Percentiles rank a stretch among this genome's conserved stretches.
phyloP scores from a whole-genome alignment of 2,329 filamentous ascomycete genomes.

The Aspergillus intermedius region DNA sequence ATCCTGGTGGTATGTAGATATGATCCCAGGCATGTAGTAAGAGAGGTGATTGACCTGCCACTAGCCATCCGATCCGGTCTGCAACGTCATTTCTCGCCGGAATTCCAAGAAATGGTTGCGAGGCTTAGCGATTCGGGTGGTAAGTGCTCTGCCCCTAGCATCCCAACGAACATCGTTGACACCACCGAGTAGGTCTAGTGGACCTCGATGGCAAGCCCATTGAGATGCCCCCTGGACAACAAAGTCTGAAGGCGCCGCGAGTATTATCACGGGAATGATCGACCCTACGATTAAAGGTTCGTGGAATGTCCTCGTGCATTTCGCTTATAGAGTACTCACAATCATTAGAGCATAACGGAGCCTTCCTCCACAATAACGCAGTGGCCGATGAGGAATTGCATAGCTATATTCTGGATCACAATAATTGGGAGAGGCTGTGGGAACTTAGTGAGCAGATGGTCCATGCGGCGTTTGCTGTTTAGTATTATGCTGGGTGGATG shows the following conservation, averaged over 20 bases:
- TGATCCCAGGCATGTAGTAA: neutral
- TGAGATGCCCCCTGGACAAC: constrained; percentile 4
- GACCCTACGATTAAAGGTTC: neutral
- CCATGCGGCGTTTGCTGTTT: neutral
- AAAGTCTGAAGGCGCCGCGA: neutral
- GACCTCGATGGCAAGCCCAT: neutral
- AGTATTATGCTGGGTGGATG: neutral
- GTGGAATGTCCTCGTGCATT: too few relatives aligned
- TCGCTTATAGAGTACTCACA: too few relatives aligned
- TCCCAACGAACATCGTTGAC: neutral
- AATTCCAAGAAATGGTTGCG: neutral
- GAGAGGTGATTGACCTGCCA: neutral
- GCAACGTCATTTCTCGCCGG: neutral
- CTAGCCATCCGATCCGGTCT: neutral
- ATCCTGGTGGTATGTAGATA: neutral
- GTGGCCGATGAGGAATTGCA: neutral
- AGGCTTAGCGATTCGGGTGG: neutral
- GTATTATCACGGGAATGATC: neutral
- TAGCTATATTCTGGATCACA: neutral
- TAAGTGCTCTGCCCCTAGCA: neutral
- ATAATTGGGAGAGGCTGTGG: neutral
- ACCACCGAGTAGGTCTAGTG: neutral
- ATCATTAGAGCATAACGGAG: neutral
- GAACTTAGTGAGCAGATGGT: neutral
- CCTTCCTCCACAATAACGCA: neutral